Base-by-base conservation (phyloP, 805 yeast species). In the Kazachstania psychrophila region DNA sequence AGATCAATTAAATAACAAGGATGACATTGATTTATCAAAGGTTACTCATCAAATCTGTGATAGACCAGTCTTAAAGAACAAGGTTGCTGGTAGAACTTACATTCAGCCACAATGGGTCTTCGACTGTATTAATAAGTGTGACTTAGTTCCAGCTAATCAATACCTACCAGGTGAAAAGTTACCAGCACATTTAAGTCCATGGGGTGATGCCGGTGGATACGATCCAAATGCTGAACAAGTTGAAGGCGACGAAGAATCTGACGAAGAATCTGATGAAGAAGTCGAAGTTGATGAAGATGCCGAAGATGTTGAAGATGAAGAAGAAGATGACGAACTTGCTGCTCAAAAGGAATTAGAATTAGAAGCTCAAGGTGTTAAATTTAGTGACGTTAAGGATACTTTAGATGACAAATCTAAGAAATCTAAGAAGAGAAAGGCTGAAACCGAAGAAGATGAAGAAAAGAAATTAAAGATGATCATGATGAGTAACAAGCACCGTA, bases 81-180 rank as follows among this genome's bases (percentile, higher is more conserved):
- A 79, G 57, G 85, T 87, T 30, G 81, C 86, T 42, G 96, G 96
- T 35, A 77, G 97, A 68, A 84, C 94, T 0, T 92, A 92, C 56
- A 61, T 89, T 33, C 98, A 92, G 65, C 98, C 98, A 14, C 98
- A 92, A 68, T 92, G 98, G 98, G 70, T 92, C 22, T 88, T 92
- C 59, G 98, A 92, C 60, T 79, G 81, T 53, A 66, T 92, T 42
- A 92, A 92, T 66, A 80, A 81, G 62, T 73, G 75, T 34, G 68
- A 73, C 41, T 68, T 92, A 42, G 68, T 82, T 41, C 75, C 92
- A 14, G 95, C 85, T 16, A 77, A 79, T 38, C 70, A 70, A 38
- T 92, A 92, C 56, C 82, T 94, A 30, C 95, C 96, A 5, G 98
- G 98, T 39, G 96, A 89, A 64, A 67, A 85, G 4, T 69, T 92